phyloP scores from a whole-genome alignment of 208 protist species.

The Lotmaria passim region DNA sequence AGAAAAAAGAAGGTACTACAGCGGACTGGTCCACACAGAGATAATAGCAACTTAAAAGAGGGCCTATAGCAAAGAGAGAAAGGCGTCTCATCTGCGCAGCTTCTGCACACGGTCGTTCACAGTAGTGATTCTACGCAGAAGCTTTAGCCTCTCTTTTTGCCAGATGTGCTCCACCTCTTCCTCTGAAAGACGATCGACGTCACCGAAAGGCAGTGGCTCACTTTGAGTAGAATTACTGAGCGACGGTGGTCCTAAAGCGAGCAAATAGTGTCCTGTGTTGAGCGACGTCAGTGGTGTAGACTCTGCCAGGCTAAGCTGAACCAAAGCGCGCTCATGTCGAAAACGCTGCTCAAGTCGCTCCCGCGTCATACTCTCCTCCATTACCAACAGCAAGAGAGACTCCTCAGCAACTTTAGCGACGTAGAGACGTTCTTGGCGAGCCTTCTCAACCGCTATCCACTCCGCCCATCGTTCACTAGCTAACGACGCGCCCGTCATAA shows the following conservation, averaged over 20 bases:
- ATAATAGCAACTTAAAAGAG: neutral
- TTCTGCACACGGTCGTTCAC: conserved; percentile 17
- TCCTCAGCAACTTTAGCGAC: conserved; percentile 24
- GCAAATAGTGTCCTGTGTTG: neutral
- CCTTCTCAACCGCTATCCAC: conserved; percentile 6
- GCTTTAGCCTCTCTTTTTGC: conserved; percentile 19
- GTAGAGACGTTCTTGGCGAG: conserved; percentile 23
- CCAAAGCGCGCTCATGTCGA: conserved; percentile 21
- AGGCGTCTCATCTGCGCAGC: conserved; percentile 2
- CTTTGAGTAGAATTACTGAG: neutral
- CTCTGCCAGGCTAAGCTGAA: conserved; percentile 10
- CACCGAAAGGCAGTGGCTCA: conserved; percentile 17
- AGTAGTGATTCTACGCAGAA: conserved; percentile 6
- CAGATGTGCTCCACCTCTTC: conserved; percentile 32
- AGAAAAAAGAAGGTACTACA: too few species aligned
- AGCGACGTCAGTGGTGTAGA: neutral
- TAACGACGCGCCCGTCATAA: neutral
- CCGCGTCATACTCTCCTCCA: conserved; percentile 22
- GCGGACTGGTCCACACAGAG: too few species aligned
- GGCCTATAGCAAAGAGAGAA: neutral
- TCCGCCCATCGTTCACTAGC: neutral
- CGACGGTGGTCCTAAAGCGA: neutral
- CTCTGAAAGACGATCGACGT: conserved; percentile 17
- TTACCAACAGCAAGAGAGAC: conserved; percentile 7
- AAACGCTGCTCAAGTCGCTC: conserved; percentile 31